These are phyloP conservation scores for Lepidopterella palustris DNA, from an alignment of 495 filamentous ascomycete species.

Conservation along the genomic window DNA sequence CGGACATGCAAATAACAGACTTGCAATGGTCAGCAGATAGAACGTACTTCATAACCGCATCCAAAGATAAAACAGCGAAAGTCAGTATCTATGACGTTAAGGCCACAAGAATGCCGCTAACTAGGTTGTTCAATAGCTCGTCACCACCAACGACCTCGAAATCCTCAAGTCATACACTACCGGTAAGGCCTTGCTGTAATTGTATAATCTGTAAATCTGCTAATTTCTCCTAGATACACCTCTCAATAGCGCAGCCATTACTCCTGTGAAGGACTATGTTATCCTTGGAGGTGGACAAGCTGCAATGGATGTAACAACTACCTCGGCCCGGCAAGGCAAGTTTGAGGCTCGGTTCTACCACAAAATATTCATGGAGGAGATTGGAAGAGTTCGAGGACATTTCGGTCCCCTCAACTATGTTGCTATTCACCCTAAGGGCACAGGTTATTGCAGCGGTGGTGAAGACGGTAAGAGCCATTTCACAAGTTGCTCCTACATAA, in stretches of 20 bases:
- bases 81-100: slow-evolving; percentile 39
- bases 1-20: slow-evolving; percentile 78
- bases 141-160: slow-evolving; percentile 75
- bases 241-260: slow-evolving; percentile 89
- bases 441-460: slow-evolving; percentile 85
- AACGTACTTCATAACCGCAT: slow-evolving; percentile 95
- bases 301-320: slow-evolving; percentile 98
- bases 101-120: background rate
- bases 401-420: slow-evolving; percentile 92
- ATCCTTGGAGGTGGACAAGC: slow-evolving; percentile 97
- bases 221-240: too few species aligned
- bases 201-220: too few species aligned
- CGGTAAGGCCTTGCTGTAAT: too few species aligned
- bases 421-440: slow-evolving; percentile 81
- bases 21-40: slow-evolving; percentile 90
- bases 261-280: slow-evolving; percentile 90
- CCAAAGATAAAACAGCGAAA: slow-evolving; percentile 96
- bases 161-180: slow-evolving; percentile 84
- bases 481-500: too few species aligned
- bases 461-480: too few species aligned
- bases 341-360: slow-evolving; percentile 99
- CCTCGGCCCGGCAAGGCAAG: slow-evolving; percentile 86
- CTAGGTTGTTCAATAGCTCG: slow-evolving; percentile 47
- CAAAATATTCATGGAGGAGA: slow-evolving; percentile 98
- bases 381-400: slow-evolving; percentile 90